Base-by-base conservation (phyloP, 805 yeast species). In the Saturnispora quitensis region DNA sequence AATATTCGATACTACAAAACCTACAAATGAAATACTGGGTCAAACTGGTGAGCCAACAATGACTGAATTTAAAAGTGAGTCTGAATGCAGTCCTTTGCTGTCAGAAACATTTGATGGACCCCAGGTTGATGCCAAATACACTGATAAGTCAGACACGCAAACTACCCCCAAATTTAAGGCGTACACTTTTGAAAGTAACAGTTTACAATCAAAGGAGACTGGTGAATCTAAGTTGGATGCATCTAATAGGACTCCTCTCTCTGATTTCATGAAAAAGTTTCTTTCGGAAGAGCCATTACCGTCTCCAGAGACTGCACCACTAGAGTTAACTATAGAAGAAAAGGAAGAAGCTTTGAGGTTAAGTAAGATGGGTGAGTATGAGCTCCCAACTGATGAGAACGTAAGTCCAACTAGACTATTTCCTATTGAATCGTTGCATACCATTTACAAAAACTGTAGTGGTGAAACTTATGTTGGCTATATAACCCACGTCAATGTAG, bases 391-490 rank as follows among this genome's bases (percentile, higher is more conserved):
- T 13, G 20, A 43, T 22, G 31, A 27, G 17, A 38, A 52, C 22
- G 43, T 35, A 3, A 46, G 42, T 45, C 47, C 50, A 31, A 50
- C 51, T 13, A 36, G 40, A 4, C 28, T 55, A 35, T 51, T 55
- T 27, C 58, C 58, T 2, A 47, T 35, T 13, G 53, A 53, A 13
- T 53, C 53, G 12, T 40, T 55, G 25, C 27, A 53, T 20, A 55
- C 58, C 4, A 49, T 53, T n/a, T 46, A 47, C 40, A 53, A 51
- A 47, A 53, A 55, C 2, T 51, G 56, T 35, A 51, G 47, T 42
- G 56, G 58, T 27, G 58, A 55, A 28, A 55, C 52, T 24, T 55
- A 55, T 40, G 58, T 55, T 34, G 58, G 58, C 1, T 55, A 51
- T 22, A 47, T 53, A 6, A 50, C 43, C 5, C 25, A 48, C 15